Evolutionary conservation across 305 asterid genomes (phyloP), one percentile per base, ranked within the genome.

Genomic region (Fraxinus greggii): DNA sequence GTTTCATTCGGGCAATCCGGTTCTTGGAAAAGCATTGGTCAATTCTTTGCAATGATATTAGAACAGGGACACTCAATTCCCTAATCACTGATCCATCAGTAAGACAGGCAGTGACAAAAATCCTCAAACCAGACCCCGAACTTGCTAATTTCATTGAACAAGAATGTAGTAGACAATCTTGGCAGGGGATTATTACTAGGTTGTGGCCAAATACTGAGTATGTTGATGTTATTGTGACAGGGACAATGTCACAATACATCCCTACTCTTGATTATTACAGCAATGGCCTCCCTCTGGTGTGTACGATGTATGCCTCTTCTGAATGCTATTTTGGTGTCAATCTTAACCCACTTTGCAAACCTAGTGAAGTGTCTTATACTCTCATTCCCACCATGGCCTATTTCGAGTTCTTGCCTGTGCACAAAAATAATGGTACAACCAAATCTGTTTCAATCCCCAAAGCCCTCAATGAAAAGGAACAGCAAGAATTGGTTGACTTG

Each of bases 21-120:
- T 89, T 89, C 84, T 74, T 88, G n/a, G 91, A 86, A 4, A 86
- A 86, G 13, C 88, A 88, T 78, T 88, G 92, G 91, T 24, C 80
- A 40, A 80, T 77, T 33, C 85, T 89, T 35, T 83, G 90, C 56
- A 79, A 85, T 0, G 91, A 89, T 76, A 89, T 89, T 59, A 38
- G 88, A 26, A 31, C 84, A 0, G 92, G 92, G 36, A 82, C 86
- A 1, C 1, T 85, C 0, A 84, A 85, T 40, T 15, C 80, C 13
- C 61, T 65, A 35, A 87, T 89, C 48, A 82, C 89, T 24, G 86
- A 87, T 77, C 77, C 10, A 15, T 79, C 85, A 5, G 91, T 84
- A 7, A 75, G 86, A 78, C 83, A 82, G 12, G 83, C 90, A 0
- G 89, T 89, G 59, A 78, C 85, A 84, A 61, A 80, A 76, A 82